Evolutionary conservation across 2,329 filamentous ascomycete genomes (phyloP).

Genomic region (Aspergillus pseudoviridinutans): DNA sequence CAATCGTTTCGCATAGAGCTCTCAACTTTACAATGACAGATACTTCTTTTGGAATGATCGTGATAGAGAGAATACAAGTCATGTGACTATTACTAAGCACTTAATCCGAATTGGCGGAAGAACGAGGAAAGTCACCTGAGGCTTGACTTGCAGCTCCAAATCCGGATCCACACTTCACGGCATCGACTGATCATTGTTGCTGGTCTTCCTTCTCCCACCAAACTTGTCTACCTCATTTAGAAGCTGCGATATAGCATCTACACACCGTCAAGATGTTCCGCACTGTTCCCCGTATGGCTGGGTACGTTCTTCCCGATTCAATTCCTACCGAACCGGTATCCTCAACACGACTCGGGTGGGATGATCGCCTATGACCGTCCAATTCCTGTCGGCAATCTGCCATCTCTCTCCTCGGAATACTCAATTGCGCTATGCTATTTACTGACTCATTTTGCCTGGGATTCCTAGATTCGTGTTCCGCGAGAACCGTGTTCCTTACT

Average conservation of each 20-base stretch:
- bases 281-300: constrained; percentile 41
- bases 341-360: constrained; percentile 4
- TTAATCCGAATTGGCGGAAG: constrained; percentile 25
- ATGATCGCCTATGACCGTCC: not conserved
- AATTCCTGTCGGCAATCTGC: constrained; percentile 8
- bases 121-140: constrained; percentile 30
- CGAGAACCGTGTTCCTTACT: constrained; percentile 64
- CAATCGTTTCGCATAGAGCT: constrained; percentile 2
- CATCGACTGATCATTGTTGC: constrained; percentile 24
- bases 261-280: constrained; percentile 39
- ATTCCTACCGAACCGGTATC: constrained; percentile 10
- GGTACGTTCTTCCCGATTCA: constrained; percentile 31
- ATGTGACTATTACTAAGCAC: constrained; percentile 21
- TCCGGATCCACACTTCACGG: constrained; percentile 25
- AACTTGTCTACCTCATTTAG: constrained; percentile 20
- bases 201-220: constrained; percentile 22
- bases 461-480: constrained; percentile 53
- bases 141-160: constrained; percentile 14
- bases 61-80: not conserved
- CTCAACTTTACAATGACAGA: not conserved
- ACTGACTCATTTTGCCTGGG: constrained; percentile 15
- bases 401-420: constrained; percentile 10
- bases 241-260: constrained; percentile 19
- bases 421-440: not conserved
- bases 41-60: constrained; percentile 7